Base-by-base conservation (phyloP, 2,329 filamentous ascomycete genomes). In the Gnomoniopsis smithogilvyi region DNA sequence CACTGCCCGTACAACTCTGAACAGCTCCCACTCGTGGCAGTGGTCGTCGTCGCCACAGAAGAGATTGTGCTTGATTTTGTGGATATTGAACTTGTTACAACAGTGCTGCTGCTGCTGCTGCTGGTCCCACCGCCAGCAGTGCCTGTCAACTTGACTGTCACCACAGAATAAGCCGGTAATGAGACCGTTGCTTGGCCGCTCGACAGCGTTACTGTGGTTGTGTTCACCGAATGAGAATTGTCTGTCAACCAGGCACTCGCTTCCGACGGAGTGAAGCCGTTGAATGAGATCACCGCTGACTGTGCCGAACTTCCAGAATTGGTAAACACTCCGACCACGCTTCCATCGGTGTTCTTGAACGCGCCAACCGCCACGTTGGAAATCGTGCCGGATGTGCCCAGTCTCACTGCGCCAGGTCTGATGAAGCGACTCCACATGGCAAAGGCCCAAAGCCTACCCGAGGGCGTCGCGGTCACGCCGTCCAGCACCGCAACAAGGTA, bases 221-320 rank as follows among this genome's bases (percentile, higher is more conserved):
- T 11, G 12, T 64, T 63, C 41, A 69, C 65, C 34, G 64, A 62
- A 60, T 67, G 58, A 12, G 62, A 63, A 17, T 74, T 73, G 64
- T 76, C 71, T 1, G 74, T 77, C 19, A 74, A 58, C 67, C 69
- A 78, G 11, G 71, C 71, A 34, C 64, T 66, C 3, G 68, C 72
- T 11, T 61, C 47, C 38, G 62, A 63, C 1, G 66, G 65, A 6
- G 58, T 66, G 58, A 70, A 68, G 6, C 68, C 70, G 51, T 64
- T 67, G 8, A 76, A 62, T 2, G 63, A 66, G 26, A 72, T 65
- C 12, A 61, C 64, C 24, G 67, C 69, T 1, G 64, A 59, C n/a
- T 67, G 63, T 7, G 67, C 66, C 34, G 69, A 67, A 48, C 61
- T 65, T 24, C 67, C 65, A 11, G 61, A 58, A 48, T 72, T 73